A percentile compares a stretch with the other conserved stretches of the same genome.
phyloP scores from a whole-genome alignment of 495 filamentous ascomycete species.

The Trichoderma parareesei region DNA sequence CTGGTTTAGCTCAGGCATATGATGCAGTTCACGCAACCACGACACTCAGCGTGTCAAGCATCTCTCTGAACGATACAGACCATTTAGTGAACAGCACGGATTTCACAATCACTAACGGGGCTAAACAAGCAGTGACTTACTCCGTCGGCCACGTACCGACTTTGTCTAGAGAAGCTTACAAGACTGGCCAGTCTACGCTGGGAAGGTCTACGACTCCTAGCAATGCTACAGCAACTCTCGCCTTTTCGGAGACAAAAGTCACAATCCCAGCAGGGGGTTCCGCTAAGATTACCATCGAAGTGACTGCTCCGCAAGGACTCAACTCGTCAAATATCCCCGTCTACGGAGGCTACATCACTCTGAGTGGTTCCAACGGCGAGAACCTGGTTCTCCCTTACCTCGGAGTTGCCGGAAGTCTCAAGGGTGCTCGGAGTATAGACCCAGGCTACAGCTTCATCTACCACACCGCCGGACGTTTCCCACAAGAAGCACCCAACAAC shows the following conservation, averaged over 20 bases:
- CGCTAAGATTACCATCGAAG: conserved; percentile 32
- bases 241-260: conserved; percentile 20
- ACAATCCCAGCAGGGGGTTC: conserved; percentile 30
- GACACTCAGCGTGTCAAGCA: conserved; percentile 41
- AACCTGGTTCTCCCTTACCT: conserved; percentile 42
- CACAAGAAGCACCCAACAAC: background rate
- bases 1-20: conserved; percentile 47
- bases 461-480: background rate
- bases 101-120: conserved; percentile 48
- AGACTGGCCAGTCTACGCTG: conserved; percentile 21
- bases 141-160: conserved; percentile 34
- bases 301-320: conserved; percentile 32
- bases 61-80: conserved; percentile 52
- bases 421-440: background rate
- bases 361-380: conserved; percentile 42
- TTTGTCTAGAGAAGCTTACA: conserved; percentile 36
- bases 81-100: conserved; percentile 36
- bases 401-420: conserved; percentile 40
- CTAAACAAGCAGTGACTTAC: conserved; percentile 38
- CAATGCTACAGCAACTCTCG: conserved; percentile 23
- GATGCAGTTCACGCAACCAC: conserved; percentile 46
- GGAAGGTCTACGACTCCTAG: conserved; percentile 30
- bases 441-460: background rate
- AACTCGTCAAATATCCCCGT: conserved; percentile 37
- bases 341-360: conserved; percentile 44